Conservation (phyloP, 1,139 yeast genomes). For the Sugiyamaella grinbergsii region DNA sequence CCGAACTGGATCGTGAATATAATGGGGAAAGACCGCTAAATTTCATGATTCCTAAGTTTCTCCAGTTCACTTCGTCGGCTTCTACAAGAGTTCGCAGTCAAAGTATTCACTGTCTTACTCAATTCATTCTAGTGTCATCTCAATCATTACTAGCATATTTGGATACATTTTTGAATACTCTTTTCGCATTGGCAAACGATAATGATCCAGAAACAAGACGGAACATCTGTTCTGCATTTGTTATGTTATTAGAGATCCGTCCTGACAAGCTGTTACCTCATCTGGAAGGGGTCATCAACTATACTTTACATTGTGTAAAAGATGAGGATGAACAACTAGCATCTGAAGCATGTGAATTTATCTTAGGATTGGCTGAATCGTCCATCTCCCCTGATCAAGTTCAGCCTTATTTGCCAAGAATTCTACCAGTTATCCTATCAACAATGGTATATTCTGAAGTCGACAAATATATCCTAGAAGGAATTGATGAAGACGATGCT, state of each 20-base stretch:
- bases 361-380: slow-evolving; percentile 72
- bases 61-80: slow-evolving; percentile 49
- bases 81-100: slow-evolving; percentile 59
- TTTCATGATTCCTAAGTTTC: slow-evolving; percentile 64
- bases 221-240: slow-evolving; percentile 77
- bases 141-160: slow-evolving; percentile 65
- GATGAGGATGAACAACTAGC: slow-evolving; percentile 73
- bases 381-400: slow-evolving; percentile 45
- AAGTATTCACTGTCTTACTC: slow-evolving; percentile 73
- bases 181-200: slow-evolving; percentile 66
- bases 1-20: slow-evolving; percentile 59
- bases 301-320: slow-evolving; percentile 78
- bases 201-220: slow-evolving; percentile 62
- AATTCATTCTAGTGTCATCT: slow-evolving; percentile 67
- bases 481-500: slow-evolving; percentile 59
- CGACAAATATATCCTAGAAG: slow-evolving; percentile 69
- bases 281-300: slow-evolving; percentile 79
- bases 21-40: slow-evolving; percentile 70
- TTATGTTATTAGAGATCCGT: slow-evolving; percentile 69
- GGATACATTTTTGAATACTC: slow-evolving; percentile 63
- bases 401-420: slow-evolving; percentile 56
- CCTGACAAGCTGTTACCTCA: slow-evolving; percentile 84
- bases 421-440: slow-evolving; percentile 73
- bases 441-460: slow-evolving; percentile 90
- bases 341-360: slow-evolving; percentile 89